phyloP scores from a whole-genome alignment of 106 monocot genomes.

The Xerophyta viscosa region DNA sequence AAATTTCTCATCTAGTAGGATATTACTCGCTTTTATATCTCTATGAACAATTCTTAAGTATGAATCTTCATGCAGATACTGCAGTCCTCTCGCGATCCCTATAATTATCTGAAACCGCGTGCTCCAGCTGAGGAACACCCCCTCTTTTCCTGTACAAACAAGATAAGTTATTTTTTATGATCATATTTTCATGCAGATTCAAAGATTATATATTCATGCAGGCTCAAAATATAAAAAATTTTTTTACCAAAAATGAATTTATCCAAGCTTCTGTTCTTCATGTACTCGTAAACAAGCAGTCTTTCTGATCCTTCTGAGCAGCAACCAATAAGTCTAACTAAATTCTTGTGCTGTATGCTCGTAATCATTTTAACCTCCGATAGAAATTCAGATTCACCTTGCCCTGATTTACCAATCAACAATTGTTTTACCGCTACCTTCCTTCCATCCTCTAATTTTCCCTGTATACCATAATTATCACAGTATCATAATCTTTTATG shows the following conservation, averaged over 20 bases:
- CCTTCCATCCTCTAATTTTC: constrained; percentile 30
- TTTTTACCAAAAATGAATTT: constrained; percentile 31
- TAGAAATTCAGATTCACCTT: constrained; percentile 52
- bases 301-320: constrained; percentile 41
- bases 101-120: constrained; percentile 42
- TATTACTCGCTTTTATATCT: too few species aligned
- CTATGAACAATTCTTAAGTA: constrained; percentile 52
- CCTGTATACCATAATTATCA: too few species aligned
- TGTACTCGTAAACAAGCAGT: constrained; percentile 53
- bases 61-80: constrained; percentile 58
- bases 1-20: constrained; percentile 56
- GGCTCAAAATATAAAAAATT: too few species aligned
- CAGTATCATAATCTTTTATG: too few species aligned
- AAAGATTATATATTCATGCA: too few species aligned
- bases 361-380: constrained; percentile 42
- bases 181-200: too few species aligned
- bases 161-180: too few species aligned
- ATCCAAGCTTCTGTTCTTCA: constrained; percentile 50
- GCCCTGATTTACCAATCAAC: constrained; percentile 32
- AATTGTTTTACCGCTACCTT: constrained; percentile 49
- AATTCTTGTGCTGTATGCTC: constrained; percentile 50
- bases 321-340: constrained; percentile 40
- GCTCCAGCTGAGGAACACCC: constrained; percentile 32
- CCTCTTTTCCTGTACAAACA: constrained; percentile 25
- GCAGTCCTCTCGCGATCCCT: constrained; percentile 46